Base-by-base conservation (phyloP, 2,329 filamentous ascomycete species). In the Fusarium dlaminii region DNA sequence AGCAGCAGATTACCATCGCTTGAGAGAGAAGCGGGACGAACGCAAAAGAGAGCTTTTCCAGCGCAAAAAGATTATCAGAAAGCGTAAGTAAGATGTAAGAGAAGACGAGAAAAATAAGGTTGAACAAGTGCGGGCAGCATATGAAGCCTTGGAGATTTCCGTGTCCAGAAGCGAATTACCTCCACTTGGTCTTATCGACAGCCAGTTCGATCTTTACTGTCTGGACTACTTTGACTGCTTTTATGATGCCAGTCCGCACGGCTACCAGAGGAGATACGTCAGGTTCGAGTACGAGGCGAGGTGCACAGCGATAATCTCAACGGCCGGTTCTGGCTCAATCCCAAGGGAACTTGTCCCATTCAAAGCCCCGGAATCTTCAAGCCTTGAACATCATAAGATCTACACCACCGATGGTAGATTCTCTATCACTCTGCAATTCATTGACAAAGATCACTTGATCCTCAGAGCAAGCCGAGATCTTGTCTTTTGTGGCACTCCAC, bases 191-290 rank as follows among this genome's bases (percentile, higher is more conserved):
- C 24, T 36, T 29, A 14, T 69, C 10, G 43, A 64, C 20, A 57
- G 48, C 7, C 51, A 49, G 14, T 69, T 64, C n/a, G 65, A 69
- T 24, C 65, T 69, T 5, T 34, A 52, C 27, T 64, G 43, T 12
- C 32, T 43, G 12, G 63, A 68, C 17, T 68, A 62, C 63, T 54
- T 68, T 36, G 30, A 55, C 13, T 5, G 4, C 3, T 49, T 68
- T 4, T 68, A 49, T 17, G 40, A 62, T 5, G 30, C 34, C 8
- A 62, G 34, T 12, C 39, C 46, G 3, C 30, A 17, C 7, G 46
- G 24, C 0, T 52, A 37, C 4, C 34, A 22, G 11, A 68, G 27
- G 6, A 32, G 40, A 13, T 62, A 54, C 7, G 3, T 57, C 22
- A 42, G 34, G 12, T 29, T 68, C 3, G 27, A 68, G 8, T 22